A percentile compares a stretch with the other conserved stretches of the same genome.
Conservation (phyloP, 306 rosid species). For the Morella rubra region DNA sequence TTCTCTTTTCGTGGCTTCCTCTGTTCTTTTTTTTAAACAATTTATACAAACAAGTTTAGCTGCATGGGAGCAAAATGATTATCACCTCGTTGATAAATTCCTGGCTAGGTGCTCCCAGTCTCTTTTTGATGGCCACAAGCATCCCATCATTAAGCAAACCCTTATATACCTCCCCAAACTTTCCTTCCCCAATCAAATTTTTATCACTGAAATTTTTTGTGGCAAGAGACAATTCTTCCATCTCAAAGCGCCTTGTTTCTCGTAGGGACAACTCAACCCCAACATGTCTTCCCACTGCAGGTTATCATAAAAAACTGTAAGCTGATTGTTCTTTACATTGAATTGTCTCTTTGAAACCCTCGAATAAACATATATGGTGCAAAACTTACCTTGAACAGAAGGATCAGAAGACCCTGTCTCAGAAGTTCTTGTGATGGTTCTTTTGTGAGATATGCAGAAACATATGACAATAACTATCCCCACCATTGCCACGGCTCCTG, state of each 20-base stretch:
- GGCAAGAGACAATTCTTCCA: conserved; percentile 77
- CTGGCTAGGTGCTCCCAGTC: conserved; percentile 60
- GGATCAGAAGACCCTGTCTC: conserved; percentile 97
- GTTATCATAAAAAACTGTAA: conserved; percentile 21
- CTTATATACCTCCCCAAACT: conserved; percentile 83
- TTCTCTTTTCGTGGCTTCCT: not conserved
- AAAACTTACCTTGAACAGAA: conserved; percentile 68
- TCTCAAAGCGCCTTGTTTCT: conserved; percentile 72
- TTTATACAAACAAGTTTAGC: conserved; percentile 6
- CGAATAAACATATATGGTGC: conserved; percentile 5
- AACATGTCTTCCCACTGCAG: conserved; percentile 65
- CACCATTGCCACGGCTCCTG: conserved; percentile 95
- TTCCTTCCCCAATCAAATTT: conserved; percentile 81
- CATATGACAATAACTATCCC: conserved; percentile 60
- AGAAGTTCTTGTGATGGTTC: conserved; percentile 64
- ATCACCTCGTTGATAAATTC: conserved; percentile 80
- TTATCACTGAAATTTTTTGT: conserved; percentile 71
- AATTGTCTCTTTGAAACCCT: not conserved
- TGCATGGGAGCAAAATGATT: conserved; percentile 16
- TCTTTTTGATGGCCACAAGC: conserved; percentile 87
- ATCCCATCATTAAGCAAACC: conserved; percentile 93
- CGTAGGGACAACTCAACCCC: conserved; percentile 59
- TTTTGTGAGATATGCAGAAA: conserved; percentile 49
- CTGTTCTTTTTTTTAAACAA: not conserved
- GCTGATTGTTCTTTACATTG: conserved; percentile 11